phyloP scores from a whole-genome alignment of 257 asterid species.

The Avicennia marina region DNA sequence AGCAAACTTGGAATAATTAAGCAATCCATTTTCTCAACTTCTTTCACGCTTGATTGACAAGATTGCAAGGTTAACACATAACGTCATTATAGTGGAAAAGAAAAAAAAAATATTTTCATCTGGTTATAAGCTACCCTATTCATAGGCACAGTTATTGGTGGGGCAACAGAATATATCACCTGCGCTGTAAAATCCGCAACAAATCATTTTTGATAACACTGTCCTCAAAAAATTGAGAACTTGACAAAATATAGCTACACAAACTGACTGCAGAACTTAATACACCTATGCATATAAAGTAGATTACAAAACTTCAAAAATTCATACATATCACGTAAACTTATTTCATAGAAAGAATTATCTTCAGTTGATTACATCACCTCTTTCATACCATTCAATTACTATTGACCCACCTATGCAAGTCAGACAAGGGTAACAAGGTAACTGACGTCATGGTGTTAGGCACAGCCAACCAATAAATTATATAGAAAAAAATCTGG shows the following conservation, averaged over 20 bases:
- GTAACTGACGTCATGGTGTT: not conserved
- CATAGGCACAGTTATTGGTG: not conserved
- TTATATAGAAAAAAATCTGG: no score
- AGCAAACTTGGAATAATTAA: not conserved
- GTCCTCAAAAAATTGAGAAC: no score
- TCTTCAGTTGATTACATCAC: not conserved
- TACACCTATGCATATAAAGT: not conserved
- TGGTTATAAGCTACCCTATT: not conserved
- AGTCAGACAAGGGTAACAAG: not conserved
- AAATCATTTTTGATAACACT: not conserved
- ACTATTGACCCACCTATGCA: not conserved
- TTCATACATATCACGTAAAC: not conserved
- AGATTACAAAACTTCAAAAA: not conserved
- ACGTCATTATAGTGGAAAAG: not conserved
- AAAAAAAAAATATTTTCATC: not conserved
- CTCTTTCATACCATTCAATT: not conserved
- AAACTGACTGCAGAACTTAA: not conserved
- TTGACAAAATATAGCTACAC: not conserved
- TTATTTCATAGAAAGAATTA: not conserved
- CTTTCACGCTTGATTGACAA: not conserved
- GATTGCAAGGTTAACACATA: not conserved
- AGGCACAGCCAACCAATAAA: not conserved
- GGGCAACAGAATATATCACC: not conserved
- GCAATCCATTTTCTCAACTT: not conserved
- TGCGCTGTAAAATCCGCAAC: not conserved